Evolutionary conservation across 257 asterid genomes (phyloP).

Genomic region (Capsicum pubescens): DNA sequence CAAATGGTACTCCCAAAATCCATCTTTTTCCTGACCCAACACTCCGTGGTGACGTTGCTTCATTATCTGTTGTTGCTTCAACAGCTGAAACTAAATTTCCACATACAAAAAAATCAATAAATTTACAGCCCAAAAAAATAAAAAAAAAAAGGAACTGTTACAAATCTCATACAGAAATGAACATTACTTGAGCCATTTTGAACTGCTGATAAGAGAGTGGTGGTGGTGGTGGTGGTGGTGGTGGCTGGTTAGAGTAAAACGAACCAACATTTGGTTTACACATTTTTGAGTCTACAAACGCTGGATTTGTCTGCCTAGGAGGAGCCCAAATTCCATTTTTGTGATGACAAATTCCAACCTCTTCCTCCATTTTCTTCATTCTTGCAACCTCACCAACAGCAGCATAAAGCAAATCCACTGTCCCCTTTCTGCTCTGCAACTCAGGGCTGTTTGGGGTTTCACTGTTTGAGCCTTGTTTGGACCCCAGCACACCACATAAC

Average conservation of each 20-base stretch:
- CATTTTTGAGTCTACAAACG: conserved; percentile 18
- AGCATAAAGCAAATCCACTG: conserved; percentile 58
- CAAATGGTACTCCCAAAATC: conserved; percentile 40
- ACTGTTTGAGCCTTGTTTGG: conserved; percentile 49
- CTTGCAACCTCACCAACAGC: conserved; percentile 67
- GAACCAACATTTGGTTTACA: conserved; percentile 27
- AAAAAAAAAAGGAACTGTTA: not conserved
- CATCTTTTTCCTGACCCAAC: conserved; percentile 25
- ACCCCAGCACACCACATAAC: conserved; percentile 41
- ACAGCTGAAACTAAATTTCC: conserved; percentile 43
- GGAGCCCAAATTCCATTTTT: conserved; percentile 25
- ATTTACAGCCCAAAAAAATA: not conserved
- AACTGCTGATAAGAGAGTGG: conserved; percentile 52
- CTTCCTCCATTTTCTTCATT: conserved; percentile 55
- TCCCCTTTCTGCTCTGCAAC: conserved; percentile 20
- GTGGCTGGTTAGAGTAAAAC: conserved; percentile 36
- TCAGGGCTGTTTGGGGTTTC: conserved; percentile 47
- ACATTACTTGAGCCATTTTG: conserved; percentile 52
- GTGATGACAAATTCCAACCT: conserved; percentile 26
- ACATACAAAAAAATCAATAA: not conserved
- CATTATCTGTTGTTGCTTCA: conserved; percentile 32
- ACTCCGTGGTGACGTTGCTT: not conserved
- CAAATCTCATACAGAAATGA: not conserved
- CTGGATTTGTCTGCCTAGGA: conserved; percentile 39
- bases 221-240: conserved; percentile 31